Percentiles rank a stretch among this genome's conserved stretches.
Conservation (phyloP, 1,139 yeast genomes). For the Candida anutae region DNA sequence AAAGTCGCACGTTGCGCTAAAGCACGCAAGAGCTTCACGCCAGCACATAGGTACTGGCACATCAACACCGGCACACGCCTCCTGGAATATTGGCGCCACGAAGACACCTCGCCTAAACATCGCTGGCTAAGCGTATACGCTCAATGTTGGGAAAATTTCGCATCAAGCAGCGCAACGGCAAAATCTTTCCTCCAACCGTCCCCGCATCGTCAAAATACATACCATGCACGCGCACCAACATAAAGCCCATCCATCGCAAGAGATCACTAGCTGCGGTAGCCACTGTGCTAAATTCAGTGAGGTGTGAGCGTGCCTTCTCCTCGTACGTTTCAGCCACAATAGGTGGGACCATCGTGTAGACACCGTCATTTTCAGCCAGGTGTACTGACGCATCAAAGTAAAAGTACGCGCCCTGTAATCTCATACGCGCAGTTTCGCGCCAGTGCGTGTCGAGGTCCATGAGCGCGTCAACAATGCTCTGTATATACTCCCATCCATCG, state of each 20-base stretch:
- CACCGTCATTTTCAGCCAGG: constrained; percentile 1
- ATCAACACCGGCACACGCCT: too few relatives aligned
- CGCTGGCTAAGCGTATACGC: constrained; percentile 23
- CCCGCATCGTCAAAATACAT: constrained; percentile 27
- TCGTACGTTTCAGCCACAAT: too few relatives aligned
- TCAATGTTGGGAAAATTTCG: constrained; percentile 29
- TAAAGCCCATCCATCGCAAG: constrained; percentile 26
- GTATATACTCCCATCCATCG: constrained; percentile 28
- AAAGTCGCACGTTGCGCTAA: too few relatives aligned
- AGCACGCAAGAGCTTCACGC: too few relatives aligned
- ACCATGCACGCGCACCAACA: constrained; percentile 27
- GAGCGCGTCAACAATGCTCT: constrained; percentile 22
- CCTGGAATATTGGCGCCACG: too few relatives aligned
- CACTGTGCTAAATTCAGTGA: constrained; percentile 16
- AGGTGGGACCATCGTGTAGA: constrained; percentile 1
- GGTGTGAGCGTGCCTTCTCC: constrained; percentile 3
- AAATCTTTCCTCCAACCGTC: constrained; percentile 25
- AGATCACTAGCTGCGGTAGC: constrained; percentile 30
- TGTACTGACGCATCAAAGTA: constrained; percentile 27
- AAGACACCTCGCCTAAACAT: not conserved
- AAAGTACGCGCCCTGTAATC: constrained; percentile 22
- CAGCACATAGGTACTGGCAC: too few relatives aligned
- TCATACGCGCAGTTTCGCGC: constrained; percentile 6
- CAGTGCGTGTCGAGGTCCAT: constrained; percentile 15
- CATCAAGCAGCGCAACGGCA: constrained; percentile 23